Base-by-base conservation (phyloP, 2,329 filamentous ascomycete species). In the Diaporthe citrichinensis region DNA sequence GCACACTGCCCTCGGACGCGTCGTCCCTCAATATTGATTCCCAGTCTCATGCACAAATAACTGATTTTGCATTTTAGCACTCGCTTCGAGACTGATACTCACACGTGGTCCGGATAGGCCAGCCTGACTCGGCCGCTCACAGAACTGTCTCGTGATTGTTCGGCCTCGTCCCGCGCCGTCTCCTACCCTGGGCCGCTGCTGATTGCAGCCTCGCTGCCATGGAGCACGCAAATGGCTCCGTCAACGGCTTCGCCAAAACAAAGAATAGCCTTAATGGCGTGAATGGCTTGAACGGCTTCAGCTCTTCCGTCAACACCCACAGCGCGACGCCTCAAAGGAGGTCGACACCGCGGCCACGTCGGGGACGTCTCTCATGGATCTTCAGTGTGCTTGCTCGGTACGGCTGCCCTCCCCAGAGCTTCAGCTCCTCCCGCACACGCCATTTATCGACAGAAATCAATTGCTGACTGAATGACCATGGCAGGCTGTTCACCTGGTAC, bases 401-500 rank as follows among this genome's bases (percentile, higher is more conserved):
- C 74, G 61, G 39, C 55, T 25, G 20, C 20, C 31, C 68, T 28
- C 15, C 17, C 31, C 44, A 14, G n/a, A 23, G 65, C 53, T 17
- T 14, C 73, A 58, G 31, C 58, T 61, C 51, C 7, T 39, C 55
- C 8, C 25, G 14, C 44, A 28, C 65, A 76, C 57, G 39, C 65
- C 25, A 10, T 28, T 62, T 28, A 72, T 49, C 12, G 59, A 58
- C 34, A 39, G 53, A 51, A 73, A 65, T 76, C 39, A 74, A 62
- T 74, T 55, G 72, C 73, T 74, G 55, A 74, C 68, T 25, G 34
- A 49, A 23, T 34, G 20, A 25, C 12, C 73, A 61, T 62, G 51
- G 49, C 78, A 96, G 96, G 81, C 84, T 98, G 59, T 84, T 93
- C 75, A 93, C 95, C 28, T 99, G 96, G 96, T 98, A 97, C 83